A percentile compares a stretch with the other conserved stretches of the same genome.
Conservation (phyloP, 768 basidiomycete genomes). For the Tylopilus felleus region DNA sequence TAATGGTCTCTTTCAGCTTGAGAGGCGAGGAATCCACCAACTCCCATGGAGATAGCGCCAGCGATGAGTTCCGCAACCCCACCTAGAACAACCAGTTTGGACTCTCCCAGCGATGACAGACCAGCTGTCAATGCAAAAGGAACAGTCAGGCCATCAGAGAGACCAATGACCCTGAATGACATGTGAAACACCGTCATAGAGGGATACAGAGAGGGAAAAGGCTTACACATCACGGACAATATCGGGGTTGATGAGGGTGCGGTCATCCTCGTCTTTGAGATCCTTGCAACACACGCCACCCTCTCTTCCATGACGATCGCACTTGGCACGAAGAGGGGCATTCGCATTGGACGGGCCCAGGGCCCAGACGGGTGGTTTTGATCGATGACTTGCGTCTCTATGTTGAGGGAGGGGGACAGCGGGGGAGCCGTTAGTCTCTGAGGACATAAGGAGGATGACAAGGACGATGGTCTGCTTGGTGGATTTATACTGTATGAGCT, state of each 20-base stretch:
- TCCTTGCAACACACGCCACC: slow-evolving; percentile 87
- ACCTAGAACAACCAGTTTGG: slow-evolving; percentile 88
- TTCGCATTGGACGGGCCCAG: slow-evolving; percentile 43
- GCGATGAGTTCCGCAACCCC: slow-evolving; percentile 96
- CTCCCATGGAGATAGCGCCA: slow-evolving; percentile 97
- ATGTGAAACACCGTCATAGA: not conserved
- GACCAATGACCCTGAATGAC: slow-evolving; percentile 70
- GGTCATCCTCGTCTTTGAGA: slow-evolving; percentile 73
- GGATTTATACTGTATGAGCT: slow-evolving; percentile 9
- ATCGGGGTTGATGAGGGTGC: slow-evolving; percentile 82
- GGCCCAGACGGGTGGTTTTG: slow-evolving; percentile 63
- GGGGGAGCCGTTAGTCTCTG: slow-evolving; percentile 8
- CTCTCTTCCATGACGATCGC: slow-evolving; percentile 48
- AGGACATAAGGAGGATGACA: slow-evolving; percentile 16
- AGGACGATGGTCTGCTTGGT: not conserved
- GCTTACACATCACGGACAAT: slow-evolving; percentile 82
- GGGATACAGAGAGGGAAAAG: not conserved
- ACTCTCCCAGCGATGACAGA: slow-evolving; percentile 83
- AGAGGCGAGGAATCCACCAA: slow-evolving; percentile 96
- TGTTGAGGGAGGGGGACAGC: slow-evolving; percentile 22
- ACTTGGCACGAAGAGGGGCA: slow-evolving; percentile 54
- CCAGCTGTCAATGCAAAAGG: slow-evolving; percentile 91
- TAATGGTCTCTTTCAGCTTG: slow-evolving; percentile 97
- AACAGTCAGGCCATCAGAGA: slow-evolving; percentile 86
- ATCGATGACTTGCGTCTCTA: slow-evolving; percentile 6